These are phyloP conservation scores for Pseudomassariella vexata DNA, from an alignment of 2,329 filamentous ascomycete species.

Conservation along the genomic window DNA sequence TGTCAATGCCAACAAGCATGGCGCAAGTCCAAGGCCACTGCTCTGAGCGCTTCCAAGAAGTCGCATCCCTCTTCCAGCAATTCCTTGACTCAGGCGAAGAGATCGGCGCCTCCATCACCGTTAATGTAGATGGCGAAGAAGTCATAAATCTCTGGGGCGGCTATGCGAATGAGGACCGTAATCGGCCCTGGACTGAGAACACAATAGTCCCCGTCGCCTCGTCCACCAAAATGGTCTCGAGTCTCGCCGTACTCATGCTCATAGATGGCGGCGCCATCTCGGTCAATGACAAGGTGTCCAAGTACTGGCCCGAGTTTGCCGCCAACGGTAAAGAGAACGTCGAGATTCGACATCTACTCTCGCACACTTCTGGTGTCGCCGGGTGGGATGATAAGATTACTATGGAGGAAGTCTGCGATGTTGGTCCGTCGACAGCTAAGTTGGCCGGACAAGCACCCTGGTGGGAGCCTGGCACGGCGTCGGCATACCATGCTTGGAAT, in stretches of 20 bases:
- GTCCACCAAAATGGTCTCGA: conserved; percentile 29
- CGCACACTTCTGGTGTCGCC: conserved; percentile 29
- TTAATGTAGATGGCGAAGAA: conserved; percentile 30
- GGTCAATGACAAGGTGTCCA: conserved; percentile 27
- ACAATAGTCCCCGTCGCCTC: conserved; percentile 32
- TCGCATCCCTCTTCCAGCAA: conserved; percentile 27
- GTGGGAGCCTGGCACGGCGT: conserved; percentile 35
- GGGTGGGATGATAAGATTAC: conserved; percentile 26
- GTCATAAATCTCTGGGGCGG: conserved; percentile 38
- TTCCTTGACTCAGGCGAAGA: conserved; percentile 30
- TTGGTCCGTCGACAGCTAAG: conserved; percentile 19
- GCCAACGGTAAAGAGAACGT: conserved; percentile 31
- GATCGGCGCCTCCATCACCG: conserved; percentile 33
- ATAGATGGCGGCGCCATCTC: conserved; percentile 29
- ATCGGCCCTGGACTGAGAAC: conserved; percentile 26
- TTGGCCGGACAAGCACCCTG: conserved; percentile 32
- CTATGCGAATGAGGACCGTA: conserved; percentile 21
- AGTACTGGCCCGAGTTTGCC: conserved; percentile 39
- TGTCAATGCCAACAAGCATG: conserved; percentile 8
- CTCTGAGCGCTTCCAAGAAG: conserved; percentile 26
- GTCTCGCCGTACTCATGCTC: conserved; percentile 30
- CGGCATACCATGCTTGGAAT: conserved; percentile 32
- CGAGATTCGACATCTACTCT: conserved; percentile 31
- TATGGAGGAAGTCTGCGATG: conserved; percentile 26
- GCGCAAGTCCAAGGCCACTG: conserved; percentile 27